Base-by-base conservation (phyloP, 352 stramenopile species). In the Globisporangium yorkense region DNA sequence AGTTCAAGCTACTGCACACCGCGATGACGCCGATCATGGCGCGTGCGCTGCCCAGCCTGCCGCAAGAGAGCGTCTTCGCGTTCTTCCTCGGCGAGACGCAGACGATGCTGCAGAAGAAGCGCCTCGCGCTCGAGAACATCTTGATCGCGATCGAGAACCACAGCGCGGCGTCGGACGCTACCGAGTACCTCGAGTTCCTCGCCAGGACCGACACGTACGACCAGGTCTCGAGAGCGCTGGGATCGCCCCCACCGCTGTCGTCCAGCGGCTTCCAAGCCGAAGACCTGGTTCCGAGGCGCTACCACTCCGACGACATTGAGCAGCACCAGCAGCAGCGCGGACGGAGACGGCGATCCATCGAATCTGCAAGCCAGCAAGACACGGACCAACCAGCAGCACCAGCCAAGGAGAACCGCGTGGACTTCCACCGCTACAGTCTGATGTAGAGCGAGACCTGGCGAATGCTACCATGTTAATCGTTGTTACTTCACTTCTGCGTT, bases 71-170 rank as follows among this genome's bases (percentile, higher is more conserved):
- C 29, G 67, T 90, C 21, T 76, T 90, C 24, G 70, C 75, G 15
- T 85, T 87, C 55, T 80, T 90, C 44, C 55, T 87, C 33, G 80
- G 77, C 6, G 80, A 90, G 62, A 88, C 76, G 41, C 77, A 84
- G 67, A 72, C 72, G 35, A 67, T 81, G 57, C 62, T 90, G 49
- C 70, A 86, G 63, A 78, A 85, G 63, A 83, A 85, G 50, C 80
- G 80, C 13, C 56, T 79, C n/a, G 71, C 74, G 54, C 71, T 90
- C 29, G 71, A 85, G 43, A 69, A 70, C 54, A 71, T 90, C 39
- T 62, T 90, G 51, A 71, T 76, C 49, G 76, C 78, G 54, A 84
- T 90, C 46, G 65, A 87, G 59, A 72, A 60, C 45, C 77, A 90
- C 67, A 54, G 68, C 3, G 68, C 70, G 12, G 77, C 80, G 29